phyloP scores from a whole-genome alignment of 140 eudicot genomes.

The Cichorium intybus region DNA sequence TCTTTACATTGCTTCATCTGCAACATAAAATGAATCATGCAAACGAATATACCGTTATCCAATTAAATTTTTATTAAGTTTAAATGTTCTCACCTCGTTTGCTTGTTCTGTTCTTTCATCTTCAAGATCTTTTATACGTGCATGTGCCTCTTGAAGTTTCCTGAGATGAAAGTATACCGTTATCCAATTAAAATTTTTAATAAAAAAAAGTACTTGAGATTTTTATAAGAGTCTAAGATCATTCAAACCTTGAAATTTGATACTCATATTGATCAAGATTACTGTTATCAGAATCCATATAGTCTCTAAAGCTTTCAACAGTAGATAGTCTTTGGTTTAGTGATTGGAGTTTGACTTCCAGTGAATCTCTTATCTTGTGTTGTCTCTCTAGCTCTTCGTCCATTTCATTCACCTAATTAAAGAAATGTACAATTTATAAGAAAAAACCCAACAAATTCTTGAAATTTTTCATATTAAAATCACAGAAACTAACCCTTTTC shows the following conservation, averaged over 20 bases:
- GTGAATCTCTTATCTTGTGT: conserved; percentile 52
- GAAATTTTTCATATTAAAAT: conserved; percentile 1
- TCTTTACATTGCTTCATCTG: conserved; percentile 63
- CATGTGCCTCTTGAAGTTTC: conserved; percentile 49
- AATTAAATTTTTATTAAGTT: background rate
- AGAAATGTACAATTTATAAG: background rate
- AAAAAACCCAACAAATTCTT: background rate
- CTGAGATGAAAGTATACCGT: conserved; percentile 27
- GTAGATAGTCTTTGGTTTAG: conserved; percentile 56
- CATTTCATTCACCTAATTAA: conserved; percentile 85
- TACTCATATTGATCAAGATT: conserved; percentile 29
- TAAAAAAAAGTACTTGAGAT: background rate
- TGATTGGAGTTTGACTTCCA: conserved; percentile 63
- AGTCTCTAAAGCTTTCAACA: conserved; percentile 58
- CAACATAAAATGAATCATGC: conserved; percentile 17
- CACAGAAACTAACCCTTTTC: conserved; percentile 56
- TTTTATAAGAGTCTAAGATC: background rate
- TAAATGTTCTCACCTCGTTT: conserved; percentile 47
- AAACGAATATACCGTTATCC: background rate
- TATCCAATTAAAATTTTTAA: background rate
- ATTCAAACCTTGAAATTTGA: conserved; percentile 58
- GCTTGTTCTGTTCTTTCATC: conserved; percentile 55
- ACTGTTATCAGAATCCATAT: conserved; percentile 34
- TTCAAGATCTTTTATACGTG: conserved; percentile 60
- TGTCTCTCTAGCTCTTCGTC: conserved; percentile 74